Percentiles rank a stretch among this genome's conserved stretches.
phyloP scores from a whole-genome alignment of 805 yeast genomes.

The Spathaspora girioi region DNA sequence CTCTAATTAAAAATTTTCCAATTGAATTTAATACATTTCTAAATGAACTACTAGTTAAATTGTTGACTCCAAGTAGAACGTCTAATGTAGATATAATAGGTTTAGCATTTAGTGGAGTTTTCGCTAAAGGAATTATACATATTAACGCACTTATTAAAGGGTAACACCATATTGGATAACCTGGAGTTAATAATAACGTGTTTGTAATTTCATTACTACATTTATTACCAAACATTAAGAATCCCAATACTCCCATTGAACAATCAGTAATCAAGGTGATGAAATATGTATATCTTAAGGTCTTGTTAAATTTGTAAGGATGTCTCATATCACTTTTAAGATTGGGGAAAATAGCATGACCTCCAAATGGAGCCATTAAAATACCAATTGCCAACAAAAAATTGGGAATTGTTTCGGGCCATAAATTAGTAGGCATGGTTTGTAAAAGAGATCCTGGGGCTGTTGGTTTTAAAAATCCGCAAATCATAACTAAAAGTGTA shows the following conservation, averaged over 20 bases:
- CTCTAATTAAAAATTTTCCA: constrained; percentile 19
- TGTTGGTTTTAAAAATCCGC: constrained; percentile 58
- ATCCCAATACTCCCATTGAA: constrained; percentile 64
- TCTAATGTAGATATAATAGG: constrained; percentile 77
- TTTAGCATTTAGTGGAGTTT: constrained; percentile 77
- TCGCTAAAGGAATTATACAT: constrained; percentile 82
- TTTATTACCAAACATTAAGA: constrained; percentile 51
- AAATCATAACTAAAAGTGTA: constrained; percentile 42
- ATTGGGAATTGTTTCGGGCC: constrained; percentile 53
- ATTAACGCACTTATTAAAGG: constrained; percentile 59
- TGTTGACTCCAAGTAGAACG: constrained; percentile 29
- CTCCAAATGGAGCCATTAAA: constrained; percentile 77
- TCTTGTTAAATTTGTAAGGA: constrained; percentile 52
- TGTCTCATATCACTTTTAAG: constrained; percentile 72
- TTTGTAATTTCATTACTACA: constrained; percentile 53
- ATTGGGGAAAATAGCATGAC: constrained; percentile 81
- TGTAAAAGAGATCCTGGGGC: constrained; percentile 73
- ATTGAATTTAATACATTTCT: constrained; percentile 2
- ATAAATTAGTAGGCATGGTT: constrained; percentile 62
- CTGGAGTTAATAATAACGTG: constrained; percentile 41
- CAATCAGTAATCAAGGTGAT: constrained; percentile 60
- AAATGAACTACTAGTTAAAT: constrained; percentile 7
- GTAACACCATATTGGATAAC: constrained; percentile 47
- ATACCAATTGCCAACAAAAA: constrained; percentile 61
- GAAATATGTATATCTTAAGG: constrained; percentile 55